Conservation (phyloP, 768 basidiomycete genomes). For the Cyclocybe cylindracea region DNA sequence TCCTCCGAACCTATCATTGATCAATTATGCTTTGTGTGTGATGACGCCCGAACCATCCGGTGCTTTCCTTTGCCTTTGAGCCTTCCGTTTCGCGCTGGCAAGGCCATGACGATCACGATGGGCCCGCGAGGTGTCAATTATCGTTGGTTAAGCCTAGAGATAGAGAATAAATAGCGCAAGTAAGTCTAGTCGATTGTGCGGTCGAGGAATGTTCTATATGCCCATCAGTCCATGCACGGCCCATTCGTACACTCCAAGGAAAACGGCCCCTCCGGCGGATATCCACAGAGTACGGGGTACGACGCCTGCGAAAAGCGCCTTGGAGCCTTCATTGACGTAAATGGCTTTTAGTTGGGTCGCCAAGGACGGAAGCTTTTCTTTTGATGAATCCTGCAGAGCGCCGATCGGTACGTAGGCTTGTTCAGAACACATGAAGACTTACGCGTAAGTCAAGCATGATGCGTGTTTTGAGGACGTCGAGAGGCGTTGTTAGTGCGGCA, state of each 20-base stretch:
- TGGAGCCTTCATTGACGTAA: slow-evolving; percentile 66
- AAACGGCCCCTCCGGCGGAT: slow-evolving; percentile 94
- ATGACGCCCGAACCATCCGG: no score
- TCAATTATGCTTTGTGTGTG: no score
- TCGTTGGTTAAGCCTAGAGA: no score
- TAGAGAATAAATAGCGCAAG: no score
- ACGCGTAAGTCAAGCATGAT: slow-evolving; percentile 94
- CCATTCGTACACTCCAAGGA: slow-evolving; percentile 96
- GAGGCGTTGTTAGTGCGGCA: slow-evolving; percentile 87
- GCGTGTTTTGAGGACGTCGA: slow-evolving; percentile 96
- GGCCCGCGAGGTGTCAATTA: no score
- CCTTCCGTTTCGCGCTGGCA: no score
- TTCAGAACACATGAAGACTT: slow-evolving; percentile 18
- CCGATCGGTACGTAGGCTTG: neutral
- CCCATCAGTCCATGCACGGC: slow-evolving; percentile 54
- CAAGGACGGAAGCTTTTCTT: slow-evolving; percentile 55
- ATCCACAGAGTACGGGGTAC: slow-evolving; percentile 96
- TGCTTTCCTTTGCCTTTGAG: no score
- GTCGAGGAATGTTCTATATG: slow-evolving; percentile 14
- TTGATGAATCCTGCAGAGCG: slow-evolving; percentile 45
- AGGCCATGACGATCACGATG: no score
- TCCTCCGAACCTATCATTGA: no score
- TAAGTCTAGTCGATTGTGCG: neutral
- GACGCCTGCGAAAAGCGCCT: slow-evolving; percentile 82
- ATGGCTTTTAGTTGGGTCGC: slow-evolving; percentile 62